Evolutionary conservation across 78 protist genomes (phyloP).

Genomic region (Reticulomyxa filosa): DNA sequence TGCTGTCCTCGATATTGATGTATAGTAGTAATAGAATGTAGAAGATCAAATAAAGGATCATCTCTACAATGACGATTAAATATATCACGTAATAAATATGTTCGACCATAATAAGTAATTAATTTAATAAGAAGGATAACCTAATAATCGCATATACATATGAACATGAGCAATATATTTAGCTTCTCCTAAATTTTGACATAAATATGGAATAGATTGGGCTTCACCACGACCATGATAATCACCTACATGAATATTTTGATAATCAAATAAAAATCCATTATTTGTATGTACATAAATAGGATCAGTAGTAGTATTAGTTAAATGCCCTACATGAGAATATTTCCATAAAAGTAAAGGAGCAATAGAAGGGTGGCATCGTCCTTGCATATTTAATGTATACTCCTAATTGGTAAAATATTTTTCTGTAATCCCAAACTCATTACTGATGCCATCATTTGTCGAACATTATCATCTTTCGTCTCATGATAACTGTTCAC

Average conservation of each 20-base stretch:
- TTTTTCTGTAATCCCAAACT: not conserved
- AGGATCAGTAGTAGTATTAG: slow-evolving; percentile 5
- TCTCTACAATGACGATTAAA: not conserved
- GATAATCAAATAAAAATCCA: slow-evolving; percentile 47
- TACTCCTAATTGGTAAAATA: slow-evolving; percentile 33
- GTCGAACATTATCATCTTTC: slow-evolving; percentile 30
- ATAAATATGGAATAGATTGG: slow-evolving; percentile 47
- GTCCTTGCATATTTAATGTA: slow-evolving; percentile 62
- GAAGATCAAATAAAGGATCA: slow-evolving; percentile 34
- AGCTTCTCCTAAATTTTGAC: slow-evolving; percentile 81
- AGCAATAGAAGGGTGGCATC: slow-evolving; percentile 47
- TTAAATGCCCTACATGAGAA: slow-evolving; percentile 46
- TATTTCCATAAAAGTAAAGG: slow-evolving; percentile 68
- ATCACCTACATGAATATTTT: slow-evolving; percentile 64
- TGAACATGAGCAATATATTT: slow-evolving; percentile 58
- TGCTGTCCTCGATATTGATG: slow-evolving; percentile 86
- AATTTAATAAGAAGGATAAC: slow-evolving; percentile 44
- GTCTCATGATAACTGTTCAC: slow-evolving; percentile 36
- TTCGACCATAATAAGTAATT: slow-evolving; percentile 86
- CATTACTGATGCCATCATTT: not conserved
- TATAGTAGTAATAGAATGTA: slow-evolving; percentile 56
- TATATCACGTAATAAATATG: slow-evolving; percentile 35
- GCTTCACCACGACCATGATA: slow-evolving; percentile 44
- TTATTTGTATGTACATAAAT: not conserved
- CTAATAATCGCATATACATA: slow-evolving; percentile 71